Percentiles rank a stretch among this genome's conserved stretches.
phyloP scores from a whole-genome alignment of 164 flowering plant genomes.

The Taxillus chinensis region DNA sequence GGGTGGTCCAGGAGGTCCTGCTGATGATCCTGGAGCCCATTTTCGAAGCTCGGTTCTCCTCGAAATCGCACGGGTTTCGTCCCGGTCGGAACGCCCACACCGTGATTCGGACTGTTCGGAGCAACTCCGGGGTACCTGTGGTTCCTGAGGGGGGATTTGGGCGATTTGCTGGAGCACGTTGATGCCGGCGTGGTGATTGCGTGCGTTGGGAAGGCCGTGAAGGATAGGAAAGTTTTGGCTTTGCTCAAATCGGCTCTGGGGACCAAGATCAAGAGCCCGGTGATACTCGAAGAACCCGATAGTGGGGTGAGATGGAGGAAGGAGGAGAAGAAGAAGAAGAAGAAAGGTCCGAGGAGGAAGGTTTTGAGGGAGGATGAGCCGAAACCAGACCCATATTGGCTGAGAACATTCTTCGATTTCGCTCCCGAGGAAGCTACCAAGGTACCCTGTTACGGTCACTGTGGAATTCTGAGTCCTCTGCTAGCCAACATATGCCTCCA shows the following conservation, averaged over 20 bases:
- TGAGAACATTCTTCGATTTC: constrained; percentile 72
- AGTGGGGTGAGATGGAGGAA: constrained; percentile 4
- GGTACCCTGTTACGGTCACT: constrained; percentile 73
- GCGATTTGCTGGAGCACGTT: constrained; percentile 38
- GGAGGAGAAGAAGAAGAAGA: constrained; percentile 37
- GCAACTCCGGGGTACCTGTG: constrained; percentile 87
- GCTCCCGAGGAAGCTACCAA: constrained; percentile 83
- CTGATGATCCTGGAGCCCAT: constrained; percentile 75
- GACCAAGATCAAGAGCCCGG: constrained; percentile 2
- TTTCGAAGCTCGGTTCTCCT: constrained; percentile 72
- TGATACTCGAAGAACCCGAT: constrained; percentile 9
- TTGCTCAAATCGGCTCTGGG: constrained; percentile 53
- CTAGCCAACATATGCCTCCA: constrained; percentile 71
- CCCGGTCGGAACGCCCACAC: constrained; percentile 86
- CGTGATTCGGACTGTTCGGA: constrained; percentile 74
- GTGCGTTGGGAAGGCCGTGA: constrained; percentile 57
- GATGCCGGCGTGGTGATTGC: constrained; percentile 39
- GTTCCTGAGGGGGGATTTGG: constrained; percentile 75
- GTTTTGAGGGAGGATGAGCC: constrained; percentile 68
- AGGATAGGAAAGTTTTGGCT: constrained; percentile 60
- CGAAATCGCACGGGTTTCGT: constrained; percentile 68
- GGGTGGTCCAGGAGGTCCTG: constrained; percentile 82
- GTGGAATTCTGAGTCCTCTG: constrained; percentile 89
- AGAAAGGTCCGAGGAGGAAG: constrained; percentile 39
- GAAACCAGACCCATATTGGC: constrained; percentile 96